Percentiles rank a stretch among this genome's conserved stretches.
Evolutionary conservation across 2,329 filamentous ascomycete species (phyloP).

Genomic region (Paracorniculantispora psalliotae): DNA sequence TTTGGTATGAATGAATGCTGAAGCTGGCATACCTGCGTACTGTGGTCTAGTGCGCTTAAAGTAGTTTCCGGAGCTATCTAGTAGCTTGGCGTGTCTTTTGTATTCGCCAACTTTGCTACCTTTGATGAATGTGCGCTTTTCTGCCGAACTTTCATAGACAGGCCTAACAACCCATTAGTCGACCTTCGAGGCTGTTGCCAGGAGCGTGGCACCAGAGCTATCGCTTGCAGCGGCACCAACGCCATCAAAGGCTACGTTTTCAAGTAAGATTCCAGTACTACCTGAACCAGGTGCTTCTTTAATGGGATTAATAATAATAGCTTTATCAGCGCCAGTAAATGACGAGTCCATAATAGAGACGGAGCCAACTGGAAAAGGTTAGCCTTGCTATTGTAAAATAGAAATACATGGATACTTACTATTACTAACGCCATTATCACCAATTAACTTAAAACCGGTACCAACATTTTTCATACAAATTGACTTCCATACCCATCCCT

Average conservation of each 20-base stretch:
- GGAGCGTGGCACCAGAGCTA: constrained; percentile 10
- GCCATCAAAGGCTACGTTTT: constrained; percentile 48
- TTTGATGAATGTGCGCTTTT: constrained; percentile 3
- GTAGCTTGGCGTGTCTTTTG: not conserved
- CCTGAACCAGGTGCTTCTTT: not conserved
- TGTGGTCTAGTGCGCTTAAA: constrained; percentile 51
- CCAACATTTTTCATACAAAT: constrained; percentile 15
- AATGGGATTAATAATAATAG: constrained; percentile 2
- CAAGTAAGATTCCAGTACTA: constrained; percentile 39
- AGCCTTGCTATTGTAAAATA: not conserved
- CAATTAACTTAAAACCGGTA: constrained; percentile 12
- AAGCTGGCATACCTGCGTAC: constrained; percentile 31
- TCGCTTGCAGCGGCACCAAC: constrained; percentile 20
- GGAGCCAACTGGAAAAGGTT: constrained; percentile 13
- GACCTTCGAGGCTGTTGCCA: constrained; percentile 5
- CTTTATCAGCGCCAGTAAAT: constrained; percentile 17
- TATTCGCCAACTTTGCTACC: constrained; percentile 14
- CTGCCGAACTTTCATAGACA: constrained; percentile 14
- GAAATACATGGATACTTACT: not conserved
- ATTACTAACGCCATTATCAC: not conserved
- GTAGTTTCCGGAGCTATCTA: constrained; percentile 24
- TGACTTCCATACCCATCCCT: constrained; percentile 55
- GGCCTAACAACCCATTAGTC: constrained; percentile 18
- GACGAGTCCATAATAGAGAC: constrained; percentile 16
- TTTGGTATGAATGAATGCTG: constrained; percentile 19